Conservation (phyloP, 2,329 filamentous ascomycete genomes). For the Eurotiales sp. region DNA sequence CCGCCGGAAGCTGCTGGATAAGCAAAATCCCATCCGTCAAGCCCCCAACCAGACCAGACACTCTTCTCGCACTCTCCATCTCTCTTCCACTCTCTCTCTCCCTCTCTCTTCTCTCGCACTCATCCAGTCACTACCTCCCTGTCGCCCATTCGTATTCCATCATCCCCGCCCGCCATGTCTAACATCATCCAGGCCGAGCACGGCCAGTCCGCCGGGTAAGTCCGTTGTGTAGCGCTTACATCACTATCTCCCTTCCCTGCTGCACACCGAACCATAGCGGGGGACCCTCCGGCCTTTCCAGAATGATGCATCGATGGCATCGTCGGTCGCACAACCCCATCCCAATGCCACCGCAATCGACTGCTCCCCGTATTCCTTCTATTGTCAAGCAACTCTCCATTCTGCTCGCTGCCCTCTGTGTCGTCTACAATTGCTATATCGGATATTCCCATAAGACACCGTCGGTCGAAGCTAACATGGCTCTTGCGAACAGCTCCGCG, state of each 20-base stretch:
- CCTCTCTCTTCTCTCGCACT: background rate
- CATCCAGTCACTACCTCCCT: background rate
- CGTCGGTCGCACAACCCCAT: background rate
- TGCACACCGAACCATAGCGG: conserved; percentile 5
- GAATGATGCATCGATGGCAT: background rate
- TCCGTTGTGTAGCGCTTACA: conserved; percentile 35
- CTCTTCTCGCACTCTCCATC: background rate
- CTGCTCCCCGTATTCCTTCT: too few relatives aligned
- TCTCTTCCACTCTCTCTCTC: background rate
- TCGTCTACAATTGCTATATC: background rate
- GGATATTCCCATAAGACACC: background rate
- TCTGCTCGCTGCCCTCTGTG: background rate
- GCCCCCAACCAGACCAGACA: conserved; percentile 6
- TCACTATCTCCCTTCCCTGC: conserved; percentile 23
- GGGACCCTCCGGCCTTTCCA: background rate
- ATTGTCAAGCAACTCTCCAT: background rate
- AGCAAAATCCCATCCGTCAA: conserved; percentile 7
- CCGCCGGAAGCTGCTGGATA: conserved; percentile 17
- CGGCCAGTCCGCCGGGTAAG: conserved; percentile 51
- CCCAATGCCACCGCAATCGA: too few relatives aligned
- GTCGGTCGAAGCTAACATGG: conserved; percentile 31
- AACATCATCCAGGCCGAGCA: conserved; percentile 51
- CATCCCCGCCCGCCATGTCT: conserved; percentile 39
- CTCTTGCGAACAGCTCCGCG: conserved; percentile 60
- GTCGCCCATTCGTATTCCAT: background rate